These are phyloP conservation scores for Mycena capillaripes DNA, from an alignment of 768 basidiomycete species.

Conservation along the genomic window DNA sequence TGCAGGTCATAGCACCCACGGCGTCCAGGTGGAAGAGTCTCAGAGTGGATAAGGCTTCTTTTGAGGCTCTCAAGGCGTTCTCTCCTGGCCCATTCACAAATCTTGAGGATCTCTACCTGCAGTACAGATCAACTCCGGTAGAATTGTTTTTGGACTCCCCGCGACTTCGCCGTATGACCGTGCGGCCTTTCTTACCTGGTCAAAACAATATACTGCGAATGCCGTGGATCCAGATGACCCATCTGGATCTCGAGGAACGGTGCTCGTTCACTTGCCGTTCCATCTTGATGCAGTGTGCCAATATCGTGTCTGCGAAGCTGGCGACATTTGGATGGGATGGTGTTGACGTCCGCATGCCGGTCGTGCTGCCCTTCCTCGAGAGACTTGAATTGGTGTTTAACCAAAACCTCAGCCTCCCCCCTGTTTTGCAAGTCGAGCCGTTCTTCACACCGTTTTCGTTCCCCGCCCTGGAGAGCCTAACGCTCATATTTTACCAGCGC, in stretches of 20 bases:
- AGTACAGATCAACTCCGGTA: background rate
- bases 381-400: background rate
- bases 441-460: background rate
- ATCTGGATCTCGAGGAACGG: background rate
- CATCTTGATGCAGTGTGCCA: conserved; percentile 3
- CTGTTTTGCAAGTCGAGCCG: background rate
- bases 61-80: background rate
- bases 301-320: background rate
- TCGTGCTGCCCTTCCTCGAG: background rate
- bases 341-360: background rate
- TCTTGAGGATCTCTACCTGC: background rate
- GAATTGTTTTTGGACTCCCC: background rate
- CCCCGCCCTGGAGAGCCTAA: background rate
- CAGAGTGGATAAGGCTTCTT: background rate
- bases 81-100: background rate
- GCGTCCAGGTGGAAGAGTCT: background rate
- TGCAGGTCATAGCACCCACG: background rate
- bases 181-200: background rate
- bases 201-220: background rate
- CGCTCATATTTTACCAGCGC: background rate
- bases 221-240: conserved; percentile 21
- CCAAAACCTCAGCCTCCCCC: too few relatives aligned
- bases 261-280: background rate
- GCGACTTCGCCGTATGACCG: background rate
- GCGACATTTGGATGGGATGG: background rate